Percentiles rank a stretch among this genome's conserved stretches.
These are phyloP conservation scores for Venturia effusa DNA, from an alignment of 2,329 filamentous ascomycete species.

Conservation along the genomic window DNA sequence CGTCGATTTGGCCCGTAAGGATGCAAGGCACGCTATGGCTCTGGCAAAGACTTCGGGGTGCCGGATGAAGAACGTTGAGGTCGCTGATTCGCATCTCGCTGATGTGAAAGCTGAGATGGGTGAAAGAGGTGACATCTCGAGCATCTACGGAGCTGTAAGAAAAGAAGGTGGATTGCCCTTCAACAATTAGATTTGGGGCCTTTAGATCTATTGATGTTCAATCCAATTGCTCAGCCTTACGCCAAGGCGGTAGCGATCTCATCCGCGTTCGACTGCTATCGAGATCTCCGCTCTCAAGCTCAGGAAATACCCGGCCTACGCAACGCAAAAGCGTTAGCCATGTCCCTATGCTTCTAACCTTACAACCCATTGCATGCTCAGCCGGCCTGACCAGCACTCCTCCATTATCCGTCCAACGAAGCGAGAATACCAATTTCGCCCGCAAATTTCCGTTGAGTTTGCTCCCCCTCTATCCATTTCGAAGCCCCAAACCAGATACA, in stretches of 20 bases:
- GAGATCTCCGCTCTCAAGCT: not conserved
- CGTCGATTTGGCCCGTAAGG: slow-evolving; percentile 74
- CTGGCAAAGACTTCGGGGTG: slow-evolving; percentile 54
- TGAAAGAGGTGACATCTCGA: slow-evolving; percentile 65
- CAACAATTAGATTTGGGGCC: slow-evolving; percentile 43
- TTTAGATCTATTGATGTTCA: not conserved
- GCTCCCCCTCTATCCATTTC: not conserved
- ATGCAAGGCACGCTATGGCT: slow-evolving; percentile 61
- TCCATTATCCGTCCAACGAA: not conserved
- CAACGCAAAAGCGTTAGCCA: not conserved
- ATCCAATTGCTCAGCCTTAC: not conserved
- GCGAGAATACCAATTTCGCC: not conserved
- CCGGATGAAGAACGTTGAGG: slow-evolving; percentile 52
- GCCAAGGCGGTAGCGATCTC: not conserved
- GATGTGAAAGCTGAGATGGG: slow-evolving; percentile 60
- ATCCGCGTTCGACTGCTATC: not conserved
- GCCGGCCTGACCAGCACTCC: not conserved
- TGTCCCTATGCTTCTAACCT: not conserved
- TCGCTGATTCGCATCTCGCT: slow-evolving; percentile 58
- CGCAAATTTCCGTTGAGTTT: not conserved
- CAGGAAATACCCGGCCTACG: not conserved
- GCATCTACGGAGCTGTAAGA: slow-evolving; percentile 71
- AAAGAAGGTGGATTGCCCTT: slow-evolving; percentile 64
- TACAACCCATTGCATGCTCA: not conserved
- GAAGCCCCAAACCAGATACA: not conserved